Evolutionary conservation across 169 alveolate genomes (phyloP), one percentile per base, ranked within the genome.

Genomic region (Babesia divergens): DNA sequence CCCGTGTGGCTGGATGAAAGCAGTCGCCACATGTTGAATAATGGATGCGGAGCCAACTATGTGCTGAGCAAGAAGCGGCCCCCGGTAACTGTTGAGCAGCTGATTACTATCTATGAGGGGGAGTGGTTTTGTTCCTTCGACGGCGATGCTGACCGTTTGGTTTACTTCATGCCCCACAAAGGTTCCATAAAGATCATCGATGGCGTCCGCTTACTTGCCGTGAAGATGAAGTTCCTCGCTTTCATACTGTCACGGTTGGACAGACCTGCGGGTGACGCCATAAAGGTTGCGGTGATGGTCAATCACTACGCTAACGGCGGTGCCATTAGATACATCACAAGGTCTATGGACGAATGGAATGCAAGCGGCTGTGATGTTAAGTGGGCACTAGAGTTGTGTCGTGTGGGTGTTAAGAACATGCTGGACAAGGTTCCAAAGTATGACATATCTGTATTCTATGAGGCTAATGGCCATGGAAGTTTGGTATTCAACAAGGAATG

Each of bases 401-500:
- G 72, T 50, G 69, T 79, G 22, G 92, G 92, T 5, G 59, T 83
- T 11, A 87, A 87, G 49, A n/a, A 87, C 47, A 55, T 83, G 56
- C 84, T 83, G 55, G 53, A 34, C 7, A 32, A 65, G 47, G 85
- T 81, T 29, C 56, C 51, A 35, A 50, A 65, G 35, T 83, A 84
- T 24, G 65, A 82, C 44, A 52, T 87, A 16, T 75, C 90, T 0
- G 59, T 87, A n/a, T 65, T 74, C 26, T 87, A 83, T 47, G 92
- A 87, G 52, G 43, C 89, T n/a, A 87, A 87, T 68, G 92, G 92
- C 4, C 92, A 87, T 51, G 92, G 92, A 1, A 65, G 54, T 49
- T 28, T 76, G 11, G 65, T 76, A 4, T 43, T 50, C 50, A 44
- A 22, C 60, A 22, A 3, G n/a, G 55, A 37, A 5, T 37, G 26